Base-by-base conservation (phyloP, 2,329 filamentous ascomycete species). In the Tolypocladium album region DNA sequence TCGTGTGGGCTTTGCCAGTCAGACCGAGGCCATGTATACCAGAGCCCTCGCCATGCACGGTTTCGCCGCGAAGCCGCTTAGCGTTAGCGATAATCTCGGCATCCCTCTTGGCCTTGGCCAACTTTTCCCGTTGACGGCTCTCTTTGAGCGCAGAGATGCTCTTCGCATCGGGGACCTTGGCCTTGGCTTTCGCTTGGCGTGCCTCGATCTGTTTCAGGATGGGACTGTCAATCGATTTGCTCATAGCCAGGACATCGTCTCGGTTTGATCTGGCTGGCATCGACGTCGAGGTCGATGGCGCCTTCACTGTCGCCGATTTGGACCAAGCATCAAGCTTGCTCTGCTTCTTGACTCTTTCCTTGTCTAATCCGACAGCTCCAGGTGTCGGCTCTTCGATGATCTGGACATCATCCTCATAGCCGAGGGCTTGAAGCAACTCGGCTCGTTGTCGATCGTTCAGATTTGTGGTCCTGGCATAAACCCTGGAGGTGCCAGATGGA, bases 401-500 rank as follows among this genome's bases (percentile, higher is more conserved):
- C 61, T 81, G 75, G 13, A 83, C 73, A 12, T 81, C 76, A 39
- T 85, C 83, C 53, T 81, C 78, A 60, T 86, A 82, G 34, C 83
- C 82, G 20, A 88, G 72, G 11, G 83, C 84, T 67, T 84, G 81
- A 57, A 86, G 75, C 42, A 97, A 78, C 73, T 96, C 90, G 13
- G 92, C 93, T 65, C 92, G 91, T 70, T 97, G 92, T 60, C 88
- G 86, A 42, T 84, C 83, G 15, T 83, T 89, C 65, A 97, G 76
- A 66, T 96, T 96, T 2, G 92, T 96, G 67, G 84, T 87, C 64
- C 87, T 82, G 24, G 80, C 75, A 63, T 82, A 81, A 69, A 79
- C 75, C 70, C 84, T 80, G 42, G 80, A 76, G 61, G 67, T 60
- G 1, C 81, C 80, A 62, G 83, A 84, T 60, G 74, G 71, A 15